Evolutionary conservation across 2,329 filamentous ascomycete genomes (phyloP), one percentile per base, ranked within the genome.

Genomic region (Sphaerulina vaccinii): DNA sequence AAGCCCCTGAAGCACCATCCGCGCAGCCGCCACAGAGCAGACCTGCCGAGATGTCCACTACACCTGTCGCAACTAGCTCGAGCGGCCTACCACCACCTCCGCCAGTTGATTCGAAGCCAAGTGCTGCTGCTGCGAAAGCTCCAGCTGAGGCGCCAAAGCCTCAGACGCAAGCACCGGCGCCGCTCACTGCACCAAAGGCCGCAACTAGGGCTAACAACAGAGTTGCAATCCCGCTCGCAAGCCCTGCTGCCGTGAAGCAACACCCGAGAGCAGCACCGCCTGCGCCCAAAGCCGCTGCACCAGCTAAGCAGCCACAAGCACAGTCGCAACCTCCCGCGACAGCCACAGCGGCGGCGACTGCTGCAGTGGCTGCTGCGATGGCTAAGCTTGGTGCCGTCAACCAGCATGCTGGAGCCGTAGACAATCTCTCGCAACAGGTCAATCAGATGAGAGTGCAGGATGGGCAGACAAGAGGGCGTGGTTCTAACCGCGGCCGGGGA

Each of bases 311-410:
- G 11, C 50, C 54, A 15, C 27, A 32, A 13, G 50, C 46, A 6
- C 49, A 56, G 13, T 27, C 53, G 11, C 57, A 60, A 39, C 54
- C 62, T 6, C 47, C 56, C 21, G 37, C 55, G n/a, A 54, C 87
- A 70, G 86, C 87, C 1, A 90, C 87, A 0, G 82, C 86, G 65
- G 83, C 85, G 33, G 87, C 87, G 1, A 85, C 84, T 62, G 87
- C 86, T 23, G 87, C 87, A 7, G 87, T 90, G n/a, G 86, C 87
- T 46, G 82, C 86, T 35, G 88, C 88, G 1, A 90, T 90, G 85
- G 85, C 87, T 1, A 86, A 88, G 64, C 77, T 91, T 19, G 71
- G 72, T n/a, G 58, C 73, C 21, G 60, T 53, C n/a, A 61, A 60
- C 29, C 55, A 59, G 49, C 45, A 54, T 35, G 52, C 54, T 42